Percentiles rank a stretch among this genome's conserved stretches.
Evolutionary conservation across 2,329 filamentous ascomycete genomes (phyloP).

Genomic region (Lasiodiplodia theobromae): DNA sequence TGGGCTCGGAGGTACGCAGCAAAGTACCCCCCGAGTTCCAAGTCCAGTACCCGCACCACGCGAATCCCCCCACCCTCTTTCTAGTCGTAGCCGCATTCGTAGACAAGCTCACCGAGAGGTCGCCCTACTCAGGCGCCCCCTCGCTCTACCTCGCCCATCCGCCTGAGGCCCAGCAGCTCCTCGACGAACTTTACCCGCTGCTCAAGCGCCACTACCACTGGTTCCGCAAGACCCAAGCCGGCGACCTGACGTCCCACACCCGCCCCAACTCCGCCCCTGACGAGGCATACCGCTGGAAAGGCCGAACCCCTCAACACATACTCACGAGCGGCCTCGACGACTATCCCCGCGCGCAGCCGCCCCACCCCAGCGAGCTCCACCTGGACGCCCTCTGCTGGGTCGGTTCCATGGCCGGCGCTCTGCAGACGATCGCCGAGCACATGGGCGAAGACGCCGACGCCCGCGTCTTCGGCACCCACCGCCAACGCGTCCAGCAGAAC

Average conservation of each 20-base stretch:
- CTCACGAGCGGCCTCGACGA: conserved; percentile 95
- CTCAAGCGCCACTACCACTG: conserved; percentile 90
- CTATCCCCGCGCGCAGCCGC: conserved; percentile 91
- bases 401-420: conserved; percentile 88
- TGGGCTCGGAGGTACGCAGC: conserved; percentile 88
- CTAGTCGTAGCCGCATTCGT: conserved; percentile 86
- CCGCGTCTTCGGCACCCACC: conserved; percentile 72
- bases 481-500: conserved; percentile 81
- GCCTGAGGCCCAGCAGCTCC: conserved; percentile 69
- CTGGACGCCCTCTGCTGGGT: conserved; percentile 96
- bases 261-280: conserved; percentile 84
- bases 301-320: conserved; percentile 83
- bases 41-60: conserved; percentile 94
- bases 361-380: conserved; percentile 94
- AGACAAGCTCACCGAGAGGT: conserved; percentile 65
- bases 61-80: conserved; percentile 94
- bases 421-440: conserved; percentile 78
- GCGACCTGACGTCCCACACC: conserved; percentile 90
- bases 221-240: conserved; percentile 91
- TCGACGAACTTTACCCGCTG: conserved; percentile 85
- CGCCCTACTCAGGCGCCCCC: conserved; percentile 47
- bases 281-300: conserved; percentile 95
- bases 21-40: conserved; percentile 95
- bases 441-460: conserved; percentile 80
- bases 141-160: conserved; percentile 40